These are phyloP conservation scores for Tuber aestivum DNA, from an alignment of 495 filamentous ascomycete species.

Conservation along the genomic window DNA sequence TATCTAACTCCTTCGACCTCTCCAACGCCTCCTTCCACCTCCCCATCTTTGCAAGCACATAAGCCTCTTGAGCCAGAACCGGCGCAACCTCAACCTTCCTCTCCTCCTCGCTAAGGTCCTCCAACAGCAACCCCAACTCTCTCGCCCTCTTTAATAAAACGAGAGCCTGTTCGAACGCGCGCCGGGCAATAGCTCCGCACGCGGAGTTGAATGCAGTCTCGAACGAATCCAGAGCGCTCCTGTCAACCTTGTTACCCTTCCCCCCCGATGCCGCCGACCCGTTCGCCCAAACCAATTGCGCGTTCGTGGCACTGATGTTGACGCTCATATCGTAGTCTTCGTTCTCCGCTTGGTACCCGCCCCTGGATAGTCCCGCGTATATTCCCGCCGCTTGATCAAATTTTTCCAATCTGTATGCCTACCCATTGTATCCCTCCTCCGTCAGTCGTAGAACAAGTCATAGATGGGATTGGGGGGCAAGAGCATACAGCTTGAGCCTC, in stretches of 20 bases:
- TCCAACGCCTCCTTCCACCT: slow-evolving; percentile 67
- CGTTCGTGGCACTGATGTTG: slow-evolving; percentile 71
- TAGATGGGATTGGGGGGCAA: not conserved
- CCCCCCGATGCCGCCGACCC: slow-evolving; percentile 2
- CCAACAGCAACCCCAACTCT: slow-evolving; percentile 48
- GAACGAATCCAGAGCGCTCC: slow-evolving; percentile 81
- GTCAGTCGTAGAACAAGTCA: not conserved
- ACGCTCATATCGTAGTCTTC: slow-evolving; percentile 85
- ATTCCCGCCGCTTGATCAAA: slow-evolving; percentile 65
- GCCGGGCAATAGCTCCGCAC: slow-evolving; percentile 74
- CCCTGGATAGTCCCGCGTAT: slow-evolving; percentile 58
- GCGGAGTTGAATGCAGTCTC: slow-evolving; percentile 92
- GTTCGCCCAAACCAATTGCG: slow-evolving; percentile 71
- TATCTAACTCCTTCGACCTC: slow-evolving; percentile 58
- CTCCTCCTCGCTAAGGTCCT: slow-evolving; percentile 78
- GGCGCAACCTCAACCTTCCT: slow-evolving; percentile 75
- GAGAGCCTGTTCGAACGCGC: slow-evolving; percentile 66
- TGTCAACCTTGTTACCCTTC: slow-evolving; percentile 54
- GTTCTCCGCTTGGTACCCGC: slow-evolving; percentile 49
- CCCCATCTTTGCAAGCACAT: slow-evolving; percentile 65
- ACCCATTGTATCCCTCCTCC: slow-evolving; percentile 2
- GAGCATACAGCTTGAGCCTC: slow-evolving; percentile 72
- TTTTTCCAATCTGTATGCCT: slow-evolving; percentile 77
- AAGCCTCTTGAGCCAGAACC: slow-evolving; percentile 80
- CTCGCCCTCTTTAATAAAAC: slow-evolving; percentile 76